Evolutionary conservation across 257 asterid genomes (phyloP).

Genomic region (Solanum habrochaites): DNA sequence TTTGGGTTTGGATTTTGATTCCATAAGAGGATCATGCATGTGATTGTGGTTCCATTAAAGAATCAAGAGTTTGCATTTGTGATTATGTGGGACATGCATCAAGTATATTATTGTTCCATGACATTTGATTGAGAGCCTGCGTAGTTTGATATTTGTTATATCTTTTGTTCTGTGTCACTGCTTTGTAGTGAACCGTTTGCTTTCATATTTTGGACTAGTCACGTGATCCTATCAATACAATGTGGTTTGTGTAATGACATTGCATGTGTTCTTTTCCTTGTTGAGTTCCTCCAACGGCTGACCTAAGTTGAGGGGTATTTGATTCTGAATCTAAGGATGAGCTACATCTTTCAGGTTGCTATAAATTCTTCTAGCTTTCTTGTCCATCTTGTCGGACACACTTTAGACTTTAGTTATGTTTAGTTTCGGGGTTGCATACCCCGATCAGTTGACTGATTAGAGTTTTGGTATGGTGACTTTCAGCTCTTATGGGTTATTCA

Average conservation of each 20-base stretch:
- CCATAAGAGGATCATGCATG: background rate
- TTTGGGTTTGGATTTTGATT: background rate
- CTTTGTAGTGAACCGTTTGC: background rate
- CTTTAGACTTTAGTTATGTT: too few relatives aligned
- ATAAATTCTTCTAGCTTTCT: background rate
- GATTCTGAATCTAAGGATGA: background rate
- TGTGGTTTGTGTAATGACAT: too few relatives aligned
- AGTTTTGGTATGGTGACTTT: background rate
- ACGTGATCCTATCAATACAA: too few relatives aligned
- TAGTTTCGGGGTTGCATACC: background rate
- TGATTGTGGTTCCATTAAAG: background rate
- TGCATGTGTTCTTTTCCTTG: background rate
- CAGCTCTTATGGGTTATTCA: background rate
- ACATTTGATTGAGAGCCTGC: background rate
- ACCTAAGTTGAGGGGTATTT: background rate
- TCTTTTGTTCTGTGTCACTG: too few relatives aligned
- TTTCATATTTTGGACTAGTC: background rate
- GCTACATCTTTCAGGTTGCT: too few relatives aligned
- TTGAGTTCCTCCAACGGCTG: background rate
- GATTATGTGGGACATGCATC: background rate
- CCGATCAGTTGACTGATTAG: too few relatives aligned
- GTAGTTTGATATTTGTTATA: background rate
- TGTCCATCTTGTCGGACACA: background rate
- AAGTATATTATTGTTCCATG: background rate
- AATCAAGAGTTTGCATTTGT: too few relatives aligned